Evolutionary conservation across 257 asterid genomes (phyloP).

Genomic region (Ocimum tenuiflorum): DNA sequence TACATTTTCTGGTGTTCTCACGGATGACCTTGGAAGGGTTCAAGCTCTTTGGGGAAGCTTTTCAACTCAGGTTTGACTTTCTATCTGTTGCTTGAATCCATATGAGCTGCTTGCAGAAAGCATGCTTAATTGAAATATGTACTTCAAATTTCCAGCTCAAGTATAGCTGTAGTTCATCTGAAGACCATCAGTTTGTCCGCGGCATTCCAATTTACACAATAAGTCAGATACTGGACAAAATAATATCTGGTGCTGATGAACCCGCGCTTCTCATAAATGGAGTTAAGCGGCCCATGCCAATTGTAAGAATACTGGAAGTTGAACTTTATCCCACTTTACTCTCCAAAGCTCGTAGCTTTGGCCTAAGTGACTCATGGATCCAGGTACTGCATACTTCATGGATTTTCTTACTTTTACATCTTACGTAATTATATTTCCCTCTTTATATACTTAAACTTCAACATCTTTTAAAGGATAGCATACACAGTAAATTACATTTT

Average conservation of each 20-base stretch:
- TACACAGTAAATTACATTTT: background rate
- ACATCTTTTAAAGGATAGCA: background rate
- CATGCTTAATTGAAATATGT: constrained; percentile 20
- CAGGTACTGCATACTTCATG: constrained; percentile 39
- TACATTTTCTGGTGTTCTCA: constrained; percentile 91
- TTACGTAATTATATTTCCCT: background rate
- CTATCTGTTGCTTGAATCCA: constrained; percentile 23
- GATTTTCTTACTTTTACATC: background rate
- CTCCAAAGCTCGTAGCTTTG: constrained; percentile 99
- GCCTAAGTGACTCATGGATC: constrained; percentile 89
- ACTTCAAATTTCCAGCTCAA: constrained; percentile 54
- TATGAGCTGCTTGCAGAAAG: constrained; percentile 15
- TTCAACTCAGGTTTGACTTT: constrained; percentile 78
- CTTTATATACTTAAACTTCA: background rate
- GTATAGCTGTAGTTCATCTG: constrained; percentile 69
- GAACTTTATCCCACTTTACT: constrained; percentile 95
- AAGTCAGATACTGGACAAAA: constrained; percentile 67
- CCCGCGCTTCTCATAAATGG: constrained; percentile 72
- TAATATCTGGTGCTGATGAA: constrained; percentile 52
- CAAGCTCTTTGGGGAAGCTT: constrained; percentile 98
- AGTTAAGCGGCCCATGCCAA: constrained; percentile 84
- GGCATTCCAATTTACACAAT: constrained; percentile 78
- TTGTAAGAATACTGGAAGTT: constrained; percentile 73
- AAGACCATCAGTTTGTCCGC: constrained; percentile 93
- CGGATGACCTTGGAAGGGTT: constrained; percentile 94